Conservation (phyloP, 148 eudicot species). For the Arbutus unedo region DNA sequence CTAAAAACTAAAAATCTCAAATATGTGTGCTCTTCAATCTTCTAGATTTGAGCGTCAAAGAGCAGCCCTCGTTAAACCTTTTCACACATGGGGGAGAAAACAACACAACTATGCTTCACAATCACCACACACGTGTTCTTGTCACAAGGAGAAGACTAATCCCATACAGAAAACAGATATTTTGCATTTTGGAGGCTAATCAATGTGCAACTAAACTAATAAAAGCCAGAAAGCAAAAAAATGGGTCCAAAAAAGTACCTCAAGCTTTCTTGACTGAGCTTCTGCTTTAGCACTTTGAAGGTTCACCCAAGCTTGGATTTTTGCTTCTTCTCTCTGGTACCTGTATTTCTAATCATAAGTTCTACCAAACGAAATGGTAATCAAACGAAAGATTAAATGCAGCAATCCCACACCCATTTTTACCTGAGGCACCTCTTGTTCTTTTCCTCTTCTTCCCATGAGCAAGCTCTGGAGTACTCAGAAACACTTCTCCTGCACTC, state of each 20-base stretch:
- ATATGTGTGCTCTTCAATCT: no score
- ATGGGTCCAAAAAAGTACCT: slow-evolving; percentile 39
- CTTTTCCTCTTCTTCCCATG: slow-evolving; percentile 83
- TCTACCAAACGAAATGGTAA: background rate
- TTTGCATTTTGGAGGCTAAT: background rate
- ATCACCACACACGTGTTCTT: background rate
- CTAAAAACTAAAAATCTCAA: no score
- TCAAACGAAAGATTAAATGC: background rate
- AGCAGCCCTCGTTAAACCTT: no score
- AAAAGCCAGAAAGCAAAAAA: background rate
- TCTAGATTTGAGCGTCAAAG: no score
- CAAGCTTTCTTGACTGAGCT: slow-evolving; percentile 91
- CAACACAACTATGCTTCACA: background rate
- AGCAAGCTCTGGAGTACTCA: slow-evolving; percentile 44
- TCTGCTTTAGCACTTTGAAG: slow-evolving; percentile 94
- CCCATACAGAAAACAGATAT: background rate
- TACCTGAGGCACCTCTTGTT: slow-evolving; percentile 71
- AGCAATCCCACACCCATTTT: background rate
- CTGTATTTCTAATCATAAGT: slow-evolving; percentile 26
- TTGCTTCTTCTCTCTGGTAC: slow-evolving; percentile 93
- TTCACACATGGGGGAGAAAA: no score
- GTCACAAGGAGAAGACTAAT: background rate
- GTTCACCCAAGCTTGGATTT: slow-evolving; percentile 90
- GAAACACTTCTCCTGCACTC: slow-evolving; percentile 56
- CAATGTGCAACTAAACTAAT: background rate